Conservation (phyloP, 2,329 filamentous ascomycete species). For the Tothia fuscella region DNA sequence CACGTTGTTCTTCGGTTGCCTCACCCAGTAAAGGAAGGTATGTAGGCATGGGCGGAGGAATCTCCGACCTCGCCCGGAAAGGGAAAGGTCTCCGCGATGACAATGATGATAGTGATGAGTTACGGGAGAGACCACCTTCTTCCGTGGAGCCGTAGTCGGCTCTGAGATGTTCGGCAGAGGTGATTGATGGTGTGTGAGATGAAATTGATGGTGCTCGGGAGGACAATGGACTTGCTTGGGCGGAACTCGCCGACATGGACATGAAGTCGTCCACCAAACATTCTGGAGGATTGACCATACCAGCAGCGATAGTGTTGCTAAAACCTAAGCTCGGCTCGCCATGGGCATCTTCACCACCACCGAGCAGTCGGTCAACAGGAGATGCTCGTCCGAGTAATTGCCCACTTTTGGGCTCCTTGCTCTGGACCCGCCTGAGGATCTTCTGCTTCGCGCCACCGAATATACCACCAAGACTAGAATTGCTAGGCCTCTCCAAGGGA, state of each 20-base stretch:
- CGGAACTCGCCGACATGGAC: conserved; percentile 21
- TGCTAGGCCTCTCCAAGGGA: conserved; percentile 31
- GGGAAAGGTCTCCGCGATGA: conserved; percentile 19
- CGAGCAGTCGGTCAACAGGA: conserved; percentile 50
- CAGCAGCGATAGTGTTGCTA: conserved; percentile 50
- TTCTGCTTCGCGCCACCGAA: conserved; percentile 34
- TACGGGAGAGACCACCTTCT: conserved; percentile 22
- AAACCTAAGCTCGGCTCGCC: conserved; percentile 51
- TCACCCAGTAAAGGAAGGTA: conserved; percentile 12
- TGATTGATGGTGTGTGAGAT: conserved; percentile 1
- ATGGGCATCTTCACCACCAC: conserved; percentile 47
- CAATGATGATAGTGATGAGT: conserved; percentile 27
- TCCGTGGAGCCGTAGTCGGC: conserved; percentile 6
- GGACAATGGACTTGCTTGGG: conserved; percentile 30
- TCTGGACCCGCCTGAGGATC: conserved; percentile 33
- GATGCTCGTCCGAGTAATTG: conserved; percentile 39
- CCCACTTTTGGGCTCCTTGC: conserved; percentile 31
- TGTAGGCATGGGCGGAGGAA: conserved; percentile 18
- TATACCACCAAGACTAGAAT: conserved; percentile 31
- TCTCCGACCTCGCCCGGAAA: conserved; percentile 7
- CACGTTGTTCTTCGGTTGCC: background rate
- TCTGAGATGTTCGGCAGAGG: background rate
- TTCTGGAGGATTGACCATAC: conserved; percentile 42
- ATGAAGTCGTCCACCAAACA: conserved; percentile 30
- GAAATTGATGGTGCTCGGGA: conserved; percentile 21